phyloP scores from a whole-genome alignment of 2,329 filamentous ascomycete genomes.

The Venturia nashicola region DNA sequence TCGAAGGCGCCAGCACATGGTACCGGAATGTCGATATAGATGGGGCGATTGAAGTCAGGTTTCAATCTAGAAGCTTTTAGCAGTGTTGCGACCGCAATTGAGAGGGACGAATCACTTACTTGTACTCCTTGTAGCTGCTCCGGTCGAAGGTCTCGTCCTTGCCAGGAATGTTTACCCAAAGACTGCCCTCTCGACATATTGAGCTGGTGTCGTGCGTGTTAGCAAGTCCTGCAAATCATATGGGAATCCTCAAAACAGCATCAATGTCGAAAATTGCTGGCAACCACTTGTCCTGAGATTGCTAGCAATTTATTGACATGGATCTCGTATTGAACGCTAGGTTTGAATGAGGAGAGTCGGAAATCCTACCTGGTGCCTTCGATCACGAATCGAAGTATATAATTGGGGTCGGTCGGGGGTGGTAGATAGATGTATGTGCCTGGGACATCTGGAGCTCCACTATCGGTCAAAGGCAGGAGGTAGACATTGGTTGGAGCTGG shows the following conservation, averaged over 20 bases:
- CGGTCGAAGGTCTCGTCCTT: conserved; percentile 65
- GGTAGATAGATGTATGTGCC: conserved; percentile 88
- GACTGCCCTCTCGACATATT: conserved; percentile 83
- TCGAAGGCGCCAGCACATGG: conserved; percentile 75
- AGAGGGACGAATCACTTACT: conserved; percentile 43
- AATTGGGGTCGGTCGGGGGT: conserved; percentile 57
- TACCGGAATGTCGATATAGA: conserved; percentile 83
- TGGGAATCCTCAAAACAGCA: too few relatives aligned
- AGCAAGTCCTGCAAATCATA: too few relatives aligned
- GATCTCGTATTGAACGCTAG: too few relatives aligned
- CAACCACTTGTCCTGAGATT: too few relatives aligned
- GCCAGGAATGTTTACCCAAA: conserved; percentile 92
- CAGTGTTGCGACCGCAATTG: neutral
- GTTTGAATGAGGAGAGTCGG: too few relatives aligned
- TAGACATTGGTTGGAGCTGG: conserved; percentile 44
- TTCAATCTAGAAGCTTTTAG: conserved; percentile 47
- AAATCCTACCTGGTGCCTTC: conserved; percentile 60
- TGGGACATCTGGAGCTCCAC: conserved; percentile 79
- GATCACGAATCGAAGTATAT: conserved; percentile 77
- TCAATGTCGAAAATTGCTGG: too few relatives aligned
- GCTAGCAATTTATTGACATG: too few relatives aligned
- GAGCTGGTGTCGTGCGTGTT: conserved; percentile 60
- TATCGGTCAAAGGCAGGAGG: conserved; percentile 79
- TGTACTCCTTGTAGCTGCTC: conserved; percentile 73
- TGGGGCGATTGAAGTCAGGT: conserved; percentile 84